A percentile compares a stretch with the other conserved stretches of the same genome.
Conservation (phyloP, 1,139 yeast genomes). For the Candida mesenterica region DNA sequence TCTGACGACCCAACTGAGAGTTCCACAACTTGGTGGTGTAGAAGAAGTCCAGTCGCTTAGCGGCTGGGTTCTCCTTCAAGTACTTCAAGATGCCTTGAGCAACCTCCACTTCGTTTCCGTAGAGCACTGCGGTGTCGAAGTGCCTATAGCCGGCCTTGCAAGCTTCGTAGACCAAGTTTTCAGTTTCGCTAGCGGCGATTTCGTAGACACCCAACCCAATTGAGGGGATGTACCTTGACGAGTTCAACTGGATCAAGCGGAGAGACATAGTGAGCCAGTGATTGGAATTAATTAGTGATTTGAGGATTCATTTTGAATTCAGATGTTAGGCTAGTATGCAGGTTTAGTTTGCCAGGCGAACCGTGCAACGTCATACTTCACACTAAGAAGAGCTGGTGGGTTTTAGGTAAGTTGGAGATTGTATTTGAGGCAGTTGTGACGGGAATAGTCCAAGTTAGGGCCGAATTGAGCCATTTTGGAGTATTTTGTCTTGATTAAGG, state of each 20-base stretch:
- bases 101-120: slow-evolving; percentile 56
- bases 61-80: slow-evolving; percentile 47
- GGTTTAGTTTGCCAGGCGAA: too few species aligned
- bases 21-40: slow-evolving; percentile 54
- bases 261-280: slow-evolving; percentile 3
- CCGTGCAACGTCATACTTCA: too few species aligned
- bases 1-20: slow-evolving; percentile 28
- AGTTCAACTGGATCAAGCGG: slow-evolving; percentile 17
- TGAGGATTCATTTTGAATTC: too few species aligned
- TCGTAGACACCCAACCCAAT: slow-evolving; percentile 40
- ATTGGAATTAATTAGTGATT: background rate
- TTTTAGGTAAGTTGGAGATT: too few species aligned
- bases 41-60: slow-evolving; percentile 58
- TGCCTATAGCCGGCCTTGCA: slow-evolving; percentile 51
- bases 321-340: too few species aligned
- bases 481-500: too few species aligned
- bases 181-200: slow-evolving; percentile 24
- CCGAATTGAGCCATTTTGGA: too few species aligned
- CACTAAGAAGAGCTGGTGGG: too few species aligned
- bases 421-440: too few species aligned
- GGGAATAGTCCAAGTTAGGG: too few species aligned
- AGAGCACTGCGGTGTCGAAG: slow-evolving; percentile 60
- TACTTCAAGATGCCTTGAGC: slow-evolving; percentile 53
- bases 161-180: slow-evolving; percentile 44
- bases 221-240: slow-evolving; percentile 33